These are phyloP conservation scores for Evansstolkia leycettana DNA, from an alignment of 495 filamentous ascomycete genomes.

Conservation along the genomic window DNA sequence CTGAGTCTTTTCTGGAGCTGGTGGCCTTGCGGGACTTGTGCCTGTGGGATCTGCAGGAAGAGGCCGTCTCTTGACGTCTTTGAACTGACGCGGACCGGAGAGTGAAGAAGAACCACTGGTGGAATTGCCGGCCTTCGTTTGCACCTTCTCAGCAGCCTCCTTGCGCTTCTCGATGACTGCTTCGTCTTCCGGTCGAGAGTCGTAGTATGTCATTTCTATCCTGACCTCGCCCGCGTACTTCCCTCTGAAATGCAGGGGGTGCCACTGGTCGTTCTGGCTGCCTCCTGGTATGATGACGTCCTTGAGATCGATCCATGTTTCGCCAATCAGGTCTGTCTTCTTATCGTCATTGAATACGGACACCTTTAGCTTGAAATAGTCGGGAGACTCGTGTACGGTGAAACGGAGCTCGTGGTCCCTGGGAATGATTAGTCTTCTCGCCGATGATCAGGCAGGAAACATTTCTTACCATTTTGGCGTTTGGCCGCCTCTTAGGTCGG, in stretches of 20 bases:
- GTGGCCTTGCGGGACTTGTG: conserved; percentile 10
- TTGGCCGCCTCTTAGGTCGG: conserved; percentile 87
- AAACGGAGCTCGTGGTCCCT: conserved; percentile 98
- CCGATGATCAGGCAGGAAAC: no score
- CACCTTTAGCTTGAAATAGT: conserved; percentile 88
- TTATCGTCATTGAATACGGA: conserved; percentile 98
- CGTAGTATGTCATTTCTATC: conserved; percentile 94
- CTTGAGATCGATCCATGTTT: conserved; percentile 75
- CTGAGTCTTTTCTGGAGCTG: conserved; percentile 14
- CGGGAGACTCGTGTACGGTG: conserved; percentile 87
- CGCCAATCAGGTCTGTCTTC: conserved; percentile 89
- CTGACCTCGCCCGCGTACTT: conserved; percentile 93
- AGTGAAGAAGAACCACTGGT: conserved; percentile 16
- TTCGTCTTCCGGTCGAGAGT: conserved; percentile 69
- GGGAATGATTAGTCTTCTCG: conserved; percentile 1
- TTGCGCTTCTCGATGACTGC: conserved; percentile 43
- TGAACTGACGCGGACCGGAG: conserved; percentile 47
- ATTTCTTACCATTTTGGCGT: conserved; percentile 77
- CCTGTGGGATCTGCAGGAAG: conserved; percentile 61
- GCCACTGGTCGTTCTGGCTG: conserved; percentile 88
- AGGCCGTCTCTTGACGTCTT: conserved; percentile 63
- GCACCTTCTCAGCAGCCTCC: conserved; percentile 24
- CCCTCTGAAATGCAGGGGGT: conserved; percentile 69
- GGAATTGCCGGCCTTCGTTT: conserved; percentile 12
- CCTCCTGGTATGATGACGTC: conserved; percentile 74